Evolutionary conservation across 2,329 filamentous ascomycete genomes (phyloP).

Genomic region (Magnaporthiopsis poae): DNA sequence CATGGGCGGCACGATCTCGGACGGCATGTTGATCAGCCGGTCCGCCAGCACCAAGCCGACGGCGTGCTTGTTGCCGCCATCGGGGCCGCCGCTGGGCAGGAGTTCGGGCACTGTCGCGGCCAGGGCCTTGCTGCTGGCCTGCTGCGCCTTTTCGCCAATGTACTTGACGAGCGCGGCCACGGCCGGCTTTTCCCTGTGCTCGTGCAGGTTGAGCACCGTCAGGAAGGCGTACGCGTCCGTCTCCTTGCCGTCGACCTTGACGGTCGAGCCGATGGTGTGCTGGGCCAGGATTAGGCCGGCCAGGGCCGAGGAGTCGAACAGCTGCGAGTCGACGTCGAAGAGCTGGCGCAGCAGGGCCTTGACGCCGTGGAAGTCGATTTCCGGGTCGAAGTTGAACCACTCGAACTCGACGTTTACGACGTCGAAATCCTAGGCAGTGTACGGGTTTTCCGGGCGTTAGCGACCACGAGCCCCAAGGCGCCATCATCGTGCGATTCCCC

Average conservation of each 20-base stretch:
- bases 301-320: constrained; percentile 80
- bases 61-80: constrained; percentile 43
- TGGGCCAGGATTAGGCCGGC: constrained; percentile 77
- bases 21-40: constrained; percentile 91
- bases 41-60: constrained; percentile 89
- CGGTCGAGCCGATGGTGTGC: constrained; percentile 78
- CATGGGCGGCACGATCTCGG: constrained; percentile 83
- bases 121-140: constrained; percentile 33
- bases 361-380: constrained; percentile 87
- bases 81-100: constrained; percentile 31
- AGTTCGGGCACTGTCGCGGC: constrained; percentile 49
- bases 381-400: constrained; percentile 89
- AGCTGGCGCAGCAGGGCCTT: constrained; percentile 85
- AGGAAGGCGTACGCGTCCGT: constrained; percentile 88
- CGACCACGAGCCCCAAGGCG: constrained; percentile 3
- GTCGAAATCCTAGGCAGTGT: constrained; percentile 60
- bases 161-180: constrained; percentile 65
- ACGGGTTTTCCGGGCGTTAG: constrained; percentile 9
- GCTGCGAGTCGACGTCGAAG: constrained; percentile 74
- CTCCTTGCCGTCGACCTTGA: constrained; percentile 93
- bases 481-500: constrained; percentile 10
- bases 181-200: constrained; percentile 65
- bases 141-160: constrained; percentile 48
- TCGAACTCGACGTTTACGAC: constrained; percentile 95
- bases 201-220: constrained; percentile 72